Base-by-base conservation (phyloP, 1,284 basidiomycete species). In the Trichosporon asahii region DNA sequence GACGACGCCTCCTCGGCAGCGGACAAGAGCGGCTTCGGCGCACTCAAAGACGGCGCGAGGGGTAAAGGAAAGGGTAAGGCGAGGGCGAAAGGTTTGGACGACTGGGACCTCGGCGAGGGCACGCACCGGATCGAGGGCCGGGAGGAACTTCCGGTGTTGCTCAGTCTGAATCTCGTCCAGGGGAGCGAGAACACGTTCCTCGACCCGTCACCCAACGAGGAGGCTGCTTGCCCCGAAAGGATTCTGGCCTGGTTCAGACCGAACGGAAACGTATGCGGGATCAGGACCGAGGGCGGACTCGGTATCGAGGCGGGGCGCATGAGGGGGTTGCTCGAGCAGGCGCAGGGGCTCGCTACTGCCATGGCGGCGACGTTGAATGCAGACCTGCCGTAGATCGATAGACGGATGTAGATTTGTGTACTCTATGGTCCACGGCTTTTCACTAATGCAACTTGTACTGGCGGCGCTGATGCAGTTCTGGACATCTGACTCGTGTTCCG, bases 71-170 rank as follows among this genome's bases (percentile, higher is more conserved):
- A 75, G 65, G 74, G 72, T 0, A 72, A 69, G 29, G 72, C 74
- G 21, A 66, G 76, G 0, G 75, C 74, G 0, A 72, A 75, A n/a
- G 80, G 80, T 3, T 78, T 74, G 2, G 83, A 84, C 61, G 82
- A 83, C 66, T 84, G 83, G 83, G 83, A 84, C 72, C 65, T 84
- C 67, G 81, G 80, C 66, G 79, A 76, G 21, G 79, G 77, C 11
- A 63, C 72, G 2, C 69, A 72, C 35, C 67, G 35, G n/a, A 40
- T 80, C 64, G 35, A 74, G n/a, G 74, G 72, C 0, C 73, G 82
- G 65, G 76, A 80, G 25, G 69, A 74, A 2, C 67, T 84, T 57
- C 82, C 83, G 1, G 81, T 83, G 1, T 69, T 81, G 37, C 76
- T 84, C 9, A 80, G 80, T 3, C 72, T 84, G 7, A 77, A 83